Percentiles rank a stretch among this genome's conserved stretches.
These are phyloP conservation scores for Herpomyces periplanetae DNA, from an alignment of 2,329 filamentous ascomycete genomes.

Conservation along the genomic window DNA sequence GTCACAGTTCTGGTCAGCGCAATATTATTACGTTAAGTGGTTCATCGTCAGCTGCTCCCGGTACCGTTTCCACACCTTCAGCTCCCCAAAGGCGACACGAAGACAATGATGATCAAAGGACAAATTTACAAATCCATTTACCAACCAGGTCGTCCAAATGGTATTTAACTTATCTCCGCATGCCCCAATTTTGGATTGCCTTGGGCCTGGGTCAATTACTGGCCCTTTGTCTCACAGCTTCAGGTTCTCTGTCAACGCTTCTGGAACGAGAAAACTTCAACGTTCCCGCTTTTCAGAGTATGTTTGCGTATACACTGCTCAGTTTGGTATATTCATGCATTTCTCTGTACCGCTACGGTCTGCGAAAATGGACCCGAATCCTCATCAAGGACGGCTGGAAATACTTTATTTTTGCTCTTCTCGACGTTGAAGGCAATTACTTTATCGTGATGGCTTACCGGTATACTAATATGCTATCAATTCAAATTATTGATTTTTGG, in stretches of 20 bases:
- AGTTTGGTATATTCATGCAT: constrained; percentile 40
- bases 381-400: constrained; percentile 43
- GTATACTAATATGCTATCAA: constrained; percentile 49
- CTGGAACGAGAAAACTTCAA: constrained; percentile 25
- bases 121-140: no score
- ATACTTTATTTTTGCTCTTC: constrained; percentile 62
- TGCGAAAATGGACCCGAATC: constrained; percentile 22
- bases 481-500: constrained; percentile 95
- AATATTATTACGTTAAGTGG: no score
- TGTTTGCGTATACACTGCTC: constrained; percentile 73
- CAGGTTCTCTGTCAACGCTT: constrained; percentile 56
- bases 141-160: no score
- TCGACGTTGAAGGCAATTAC: constrained; percentile 90
- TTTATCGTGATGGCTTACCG: constrained; percentile 81
- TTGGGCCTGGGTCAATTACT: constrained; percentile 49
- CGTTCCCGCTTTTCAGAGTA: constrained; percentile 74
- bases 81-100: no score
- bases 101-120: no score
- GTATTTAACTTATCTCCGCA: no score
- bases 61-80: no score
- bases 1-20: no score
- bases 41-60: no score
- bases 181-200: no score
- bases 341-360: constrained; percentile 40
- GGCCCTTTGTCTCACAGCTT: constrained; percentile 57